phyloP scores from a whole-genome alignment of 345 rosid genomes.

The Boechera divaricarpa region DNA sequence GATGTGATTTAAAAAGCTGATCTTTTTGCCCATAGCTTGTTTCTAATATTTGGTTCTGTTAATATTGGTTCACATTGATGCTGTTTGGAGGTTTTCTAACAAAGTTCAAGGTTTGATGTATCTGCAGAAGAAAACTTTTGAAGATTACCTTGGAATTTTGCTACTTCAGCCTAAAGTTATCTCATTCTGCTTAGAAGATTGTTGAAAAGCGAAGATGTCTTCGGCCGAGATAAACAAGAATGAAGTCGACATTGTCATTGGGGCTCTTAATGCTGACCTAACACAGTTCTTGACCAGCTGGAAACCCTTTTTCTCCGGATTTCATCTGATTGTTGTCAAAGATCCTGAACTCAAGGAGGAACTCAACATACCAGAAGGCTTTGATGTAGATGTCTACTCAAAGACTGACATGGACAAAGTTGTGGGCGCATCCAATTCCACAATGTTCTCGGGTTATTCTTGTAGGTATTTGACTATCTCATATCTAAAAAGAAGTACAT shows the following conservation, averaged over 20 bases:
- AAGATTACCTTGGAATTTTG: conserved; percentile 11
- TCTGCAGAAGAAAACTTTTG: conserved; percentile 31
- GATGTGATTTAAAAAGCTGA: not conserved
- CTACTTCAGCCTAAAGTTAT: conserved; percentile 1
- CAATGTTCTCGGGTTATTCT: conserved; percentile 80
- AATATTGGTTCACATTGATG: not conserved
- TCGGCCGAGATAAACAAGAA: conserved; percentile 54
- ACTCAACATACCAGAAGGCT: conserved; percentile 84
- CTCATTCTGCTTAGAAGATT: not conserved
- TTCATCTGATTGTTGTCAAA: conserved; percentile 86
- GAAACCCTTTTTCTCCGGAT: conserved; percentile 69
- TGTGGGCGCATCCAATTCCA: conserved; percentile 62
- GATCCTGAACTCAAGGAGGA: conserved; percentile 93
- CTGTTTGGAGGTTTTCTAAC: conserved; percentile 11
- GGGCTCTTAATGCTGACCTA: conserved; percentile 79
- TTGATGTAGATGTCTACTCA: conserved; percentile 65
- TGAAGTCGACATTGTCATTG: conserved; percentile 92
- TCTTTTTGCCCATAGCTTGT: not conserved
- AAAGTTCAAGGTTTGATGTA: conserved; percentile 24
- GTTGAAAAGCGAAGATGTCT: conserved; percentile 56
- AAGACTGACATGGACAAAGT: conserved; percentile 70
- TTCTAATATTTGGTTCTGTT: not conserved
- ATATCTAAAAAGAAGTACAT: conserved; percentile 81
- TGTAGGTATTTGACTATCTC: conserved; percentile 94
- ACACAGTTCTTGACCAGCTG: conserved; percentile 75